Percentiles rank a stretch among this genome's conserved stretches.
Conservation (phyloP, 495 filamentous ascomycete genomes). For the Hypoxylon cercidicola region DNA sequence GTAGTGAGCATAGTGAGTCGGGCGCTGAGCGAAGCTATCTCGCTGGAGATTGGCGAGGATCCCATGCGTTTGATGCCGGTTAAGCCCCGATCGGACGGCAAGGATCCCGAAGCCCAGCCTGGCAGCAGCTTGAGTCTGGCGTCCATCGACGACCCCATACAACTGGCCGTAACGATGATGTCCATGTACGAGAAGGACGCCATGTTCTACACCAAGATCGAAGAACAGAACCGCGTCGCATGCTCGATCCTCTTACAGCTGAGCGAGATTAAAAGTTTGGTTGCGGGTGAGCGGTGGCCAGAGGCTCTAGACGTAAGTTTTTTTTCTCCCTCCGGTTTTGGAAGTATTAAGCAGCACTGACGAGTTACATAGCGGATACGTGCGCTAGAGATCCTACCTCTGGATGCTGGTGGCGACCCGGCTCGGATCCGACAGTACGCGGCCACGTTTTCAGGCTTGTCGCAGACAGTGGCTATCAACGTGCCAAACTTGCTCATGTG, state of each 20-base stretch:
- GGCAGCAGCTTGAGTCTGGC: constrained; percentile 80
- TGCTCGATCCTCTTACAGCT: constrained; percentile 79
- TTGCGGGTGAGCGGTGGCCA: constrained; percentile 77
- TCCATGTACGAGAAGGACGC: constrained; percentile 78
- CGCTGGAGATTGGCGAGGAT: constrained; percentile 81
- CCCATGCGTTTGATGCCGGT: constrained; percentile 79
- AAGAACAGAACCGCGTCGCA: constrained; percentile 71
- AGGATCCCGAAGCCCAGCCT: constrained; percentile 47
- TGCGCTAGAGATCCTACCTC: constrained; percentile 77
- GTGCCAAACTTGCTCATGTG: constrained; percentile 91
- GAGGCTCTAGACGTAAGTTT: constrained; percentile 82
- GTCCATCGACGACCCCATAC: constrained; percentile 84
- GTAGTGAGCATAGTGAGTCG: constrained; percentile 90
- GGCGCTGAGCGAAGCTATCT: constrained; percentile 86
- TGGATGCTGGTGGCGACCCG: constrained; percentile 75
- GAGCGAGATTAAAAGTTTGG: constrained; percentile 76
- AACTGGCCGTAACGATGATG: constrained; percentile 82
- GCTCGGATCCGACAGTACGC: constrained; percentile 77
- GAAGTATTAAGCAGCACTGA: constrained; percentile 33
- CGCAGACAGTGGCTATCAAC: constrained; percentile 82
- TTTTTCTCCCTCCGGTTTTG: constrained; percentile 1
- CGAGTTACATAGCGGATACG: constrained; percentile 70
- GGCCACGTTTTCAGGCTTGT: constrained; percentile 76
- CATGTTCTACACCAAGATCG: constrained; percentile 77
- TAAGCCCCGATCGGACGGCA: constrained; percentile 66